Evolutionary conservation across 768 basidiomycete genomes (phyloP).

Genomic region (Mycena sanguinolenta): DNA sequence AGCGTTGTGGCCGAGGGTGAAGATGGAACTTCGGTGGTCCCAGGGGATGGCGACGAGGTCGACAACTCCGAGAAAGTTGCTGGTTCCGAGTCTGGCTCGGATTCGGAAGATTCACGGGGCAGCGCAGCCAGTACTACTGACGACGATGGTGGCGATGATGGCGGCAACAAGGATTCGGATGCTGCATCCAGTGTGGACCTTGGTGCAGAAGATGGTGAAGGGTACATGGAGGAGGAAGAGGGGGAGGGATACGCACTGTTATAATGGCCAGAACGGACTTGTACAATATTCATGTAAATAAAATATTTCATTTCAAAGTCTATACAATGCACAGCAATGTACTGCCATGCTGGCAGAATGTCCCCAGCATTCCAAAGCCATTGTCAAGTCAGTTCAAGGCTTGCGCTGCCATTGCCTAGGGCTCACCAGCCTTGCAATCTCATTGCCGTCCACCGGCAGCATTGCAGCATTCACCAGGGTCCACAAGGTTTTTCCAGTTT

Average conservation of each 20-base stretch:
- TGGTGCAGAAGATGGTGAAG: neutral
- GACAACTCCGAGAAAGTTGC: no score
- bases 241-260: neutral
- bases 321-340: neutral
- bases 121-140: neutral
- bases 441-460: neutral
- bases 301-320: neutral
- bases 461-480: neutral
- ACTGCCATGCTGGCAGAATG: no score
- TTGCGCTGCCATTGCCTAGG: no score
- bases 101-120: no score
- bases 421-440: neutral
- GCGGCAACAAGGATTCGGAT: no score
- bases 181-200: neutral
- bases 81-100: no score
- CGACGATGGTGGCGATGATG: neutral
- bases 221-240: neutral
- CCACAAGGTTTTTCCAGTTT: neutral
- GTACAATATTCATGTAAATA: neutral
- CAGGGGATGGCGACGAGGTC: no score
- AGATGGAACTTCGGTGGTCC: no score
- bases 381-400: no score
- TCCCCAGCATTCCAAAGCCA: no score
- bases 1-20: no score
- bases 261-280: neutral